A percentile compares a stretch with the other conserved stretches of the same genome.
Conservation (phyloP, 495 filamentous ascomycete species). For the Penicillium argentinense region DNA sequence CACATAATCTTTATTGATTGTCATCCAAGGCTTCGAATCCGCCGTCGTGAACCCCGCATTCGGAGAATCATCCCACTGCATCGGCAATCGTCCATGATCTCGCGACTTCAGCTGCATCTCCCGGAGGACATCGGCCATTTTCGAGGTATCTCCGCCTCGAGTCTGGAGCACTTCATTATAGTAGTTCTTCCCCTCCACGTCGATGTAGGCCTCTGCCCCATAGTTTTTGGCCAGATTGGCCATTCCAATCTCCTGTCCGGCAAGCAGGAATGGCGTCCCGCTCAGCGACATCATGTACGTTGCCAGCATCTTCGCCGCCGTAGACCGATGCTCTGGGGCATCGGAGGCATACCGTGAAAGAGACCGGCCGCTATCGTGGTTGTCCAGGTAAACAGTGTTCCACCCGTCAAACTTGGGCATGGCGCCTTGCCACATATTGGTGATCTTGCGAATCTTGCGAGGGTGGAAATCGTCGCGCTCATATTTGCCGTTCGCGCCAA, state of each 20-base stretch:
- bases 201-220: constrained; percentile 57
- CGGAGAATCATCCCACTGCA: constrained; percentile 40
- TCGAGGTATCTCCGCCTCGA: constrained; percentile 22
- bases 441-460: constrained; percentile 27
- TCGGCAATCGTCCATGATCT: constrained; percentile 49
- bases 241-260: constrained; percentile 71
- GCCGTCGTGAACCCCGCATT: constrained; percentile 44
- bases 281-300: constrained; percentile 51
- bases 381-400: constrained; percentile 51
- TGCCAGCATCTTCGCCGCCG: constrained; percentile 54
- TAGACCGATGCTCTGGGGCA: constrained; percentile 33
- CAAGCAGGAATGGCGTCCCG: constrained; percentile 63
- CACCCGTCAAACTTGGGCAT: constrained; percentile 45
- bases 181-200: constrained; percentile 59
- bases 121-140: constrained; percentile 33
- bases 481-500: constrained; percentile 30
- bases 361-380: constrained; percentile 58
- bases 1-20: constrained; percentile 45
- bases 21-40: constrained; percentile 50
- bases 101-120: constrained; percentile 51
- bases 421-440: constrained; percentile 18
- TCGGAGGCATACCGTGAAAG: constrained; percentile 53
- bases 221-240: constrained; percentile 58
- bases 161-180: constrained; percentile 36
- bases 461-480: constrained; percentile 30